Evolutionary conservation across 164 flowering plant species (phyloP), one percentile per base, ranked within the genome.

Genomic region (Vitis rotundifolia): DNA sequence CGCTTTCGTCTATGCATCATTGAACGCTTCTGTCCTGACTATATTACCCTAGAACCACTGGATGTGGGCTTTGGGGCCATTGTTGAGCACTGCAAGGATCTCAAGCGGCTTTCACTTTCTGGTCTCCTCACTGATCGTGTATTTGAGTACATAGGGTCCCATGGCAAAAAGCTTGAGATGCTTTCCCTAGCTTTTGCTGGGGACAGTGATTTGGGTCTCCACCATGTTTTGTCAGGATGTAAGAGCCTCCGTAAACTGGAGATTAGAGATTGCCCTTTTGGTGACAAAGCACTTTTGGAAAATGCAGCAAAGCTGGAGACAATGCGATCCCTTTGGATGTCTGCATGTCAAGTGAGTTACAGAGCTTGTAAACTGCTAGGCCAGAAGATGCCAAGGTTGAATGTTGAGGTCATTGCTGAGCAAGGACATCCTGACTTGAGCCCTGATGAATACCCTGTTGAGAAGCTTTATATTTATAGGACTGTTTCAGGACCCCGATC

Each of bases 251-350:
- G 90, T 66, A 93, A 89, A 68, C 80, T 92, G 58, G 98, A 92
- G 85, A 92, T 92, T n/a, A 79, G 93, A 75, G 98, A 92, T 79
- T 91, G 91, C 72, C 98, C 98, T 5, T 93, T 93, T 76, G 98
- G 98, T 48, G 93, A 89, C 79, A 80, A 87, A 77, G 93, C 97
- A 75, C 87, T 91, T 67, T 76, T 93, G 83, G 91, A 90, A 65
- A 91, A 91, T 80, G 95, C 94, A 70, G 81, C 84, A 61, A 93
- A 93, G 87, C 88, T 91, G 79, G 94, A 93, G 91, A 89, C 96
- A 89, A 93, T 93, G 98, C 94, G 98, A 93, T 93, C 98, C 98
- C 98, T 93, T 91, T 93, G 98, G 98, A 93, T 93, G 97, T 93
- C 98, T 68, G 86, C 98, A 71, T 93, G 98, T 78, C 73, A 86